Percentiles rank a stretch among this genome's conserved stretches.
Conservation (phyloP, 169 alveolate genomes). For the Babesia bigemina region DNA sequence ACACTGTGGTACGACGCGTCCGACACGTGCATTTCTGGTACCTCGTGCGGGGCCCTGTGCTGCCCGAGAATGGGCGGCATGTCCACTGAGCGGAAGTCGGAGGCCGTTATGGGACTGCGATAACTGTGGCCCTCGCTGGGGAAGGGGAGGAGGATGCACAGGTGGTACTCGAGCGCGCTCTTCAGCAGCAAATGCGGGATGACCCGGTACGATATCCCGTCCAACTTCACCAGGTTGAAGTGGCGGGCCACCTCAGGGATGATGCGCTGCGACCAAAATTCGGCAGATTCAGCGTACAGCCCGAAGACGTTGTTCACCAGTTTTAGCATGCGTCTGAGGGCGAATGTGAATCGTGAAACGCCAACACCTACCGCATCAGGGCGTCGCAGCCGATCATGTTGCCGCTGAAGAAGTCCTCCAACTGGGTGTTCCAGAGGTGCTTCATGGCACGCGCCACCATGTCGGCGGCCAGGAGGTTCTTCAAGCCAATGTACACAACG, state of each 20-base stretch:
- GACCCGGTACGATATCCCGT: conserved; percentile 37
- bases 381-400: conserved; percentile 1
- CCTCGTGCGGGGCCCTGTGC: neutral
- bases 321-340: conserved; percentile 20
- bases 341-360: neutral
- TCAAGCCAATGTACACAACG: conserved; percentile 42
- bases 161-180: conserved; percentile 43
- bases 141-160: conserved; percentile 54
- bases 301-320: conserved; percentile 61
- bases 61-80: conserved; percentile 4
- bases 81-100: conserved; percentile 25
- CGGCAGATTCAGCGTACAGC: conserved; percentile 23
- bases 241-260: conserved; percentile 57
- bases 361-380: conserved; percentile 35
- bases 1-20: neutral
- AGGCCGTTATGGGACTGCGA: conserved; percentile 9
- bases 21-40: neutral
- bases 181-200: conserved; percentile 56
- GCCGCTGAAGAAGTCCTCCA: conserved; percentile 7
- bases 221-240: conserved; percentile 52
- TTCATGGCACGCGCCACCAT: conserved; percentile 57
- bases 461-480: conserved; percentile 50
- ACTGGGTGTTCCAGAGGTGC: conserved; percentile 54
- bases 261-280: conserved; percentile 52
- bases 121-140: conserved; percentile 27